Conservation (phyloP, 2,329 filamentous ascomycete species). For the Sporothrix pseudoabietina region DNA sequence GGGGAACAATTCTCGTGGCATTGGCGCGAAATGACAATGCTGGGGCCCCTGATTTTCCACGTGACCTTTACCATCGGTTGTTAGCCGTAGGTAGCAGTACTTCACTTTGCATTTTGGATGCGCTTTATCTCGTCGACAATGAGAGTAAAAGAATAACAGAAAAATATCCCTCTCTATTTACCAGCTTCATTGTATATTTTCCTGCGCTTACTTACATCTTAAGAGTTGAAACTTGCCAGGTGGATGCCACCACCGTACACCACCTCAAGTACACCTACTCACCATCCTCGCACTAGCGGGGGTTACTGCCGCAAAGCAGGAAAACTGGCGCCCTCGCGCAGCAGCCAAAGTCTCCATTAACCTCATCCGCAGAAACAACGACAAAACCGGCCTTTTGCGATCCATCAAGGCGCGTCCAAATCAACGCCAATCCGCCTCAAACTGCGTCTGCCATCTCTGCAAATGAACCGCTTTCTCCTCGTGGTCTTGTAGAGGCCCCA, state of each 20-base stretch:
- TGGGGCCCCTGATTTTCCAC: not conserved
- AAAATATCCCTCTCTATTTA: not conserved
- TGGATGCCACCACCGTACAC: not conserved
- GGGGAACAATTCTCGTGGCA: not conserved
- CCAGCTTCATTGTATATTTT: not conserved
- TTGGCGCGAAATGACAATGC: slow-evolving; percentile 3
- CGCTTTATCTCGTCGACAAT: not conserved
- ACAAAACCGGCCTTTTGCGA: slow-evolving; percentile 51
- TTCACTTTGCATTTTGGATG: not conserved
- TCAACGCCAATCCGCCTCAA: slow-evolving; percentile 47
- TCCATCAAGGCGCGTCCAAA: slow-evolving; percentile 55
- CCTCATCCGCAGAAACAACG: slow-evolving; percentile 35
- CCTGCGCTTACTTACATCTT: not conserved
- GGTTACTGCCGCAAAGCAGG: slow-evolving; percentile 24
- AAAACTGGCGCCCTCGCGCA: slow-evolving; percentile 33
- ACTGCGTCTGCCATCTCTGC: slow-evolving; percentile 52
- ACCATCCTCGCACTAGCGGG: slow-evolving; percentile 4
- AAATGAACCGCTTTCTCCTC: slow-evolving; percentile 54
- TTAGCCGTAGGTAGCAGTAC: slow-evolving; percentile 15
- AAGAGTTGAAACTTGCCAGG: not conserved
- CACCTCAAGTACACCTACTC: slow-evolving; percentile 11
- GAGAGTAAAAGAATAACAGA: not conserved
- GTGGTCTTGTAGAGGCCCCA: slow-evolving; percentile 54
- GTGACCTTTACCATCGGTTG: not conserved
- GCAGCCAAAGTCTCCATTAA: slow-evolving; percentile 34